Conservation (phyloP, 352 stramenopile genomes). For the Phytopythium cucurbitacearum region DNA sequence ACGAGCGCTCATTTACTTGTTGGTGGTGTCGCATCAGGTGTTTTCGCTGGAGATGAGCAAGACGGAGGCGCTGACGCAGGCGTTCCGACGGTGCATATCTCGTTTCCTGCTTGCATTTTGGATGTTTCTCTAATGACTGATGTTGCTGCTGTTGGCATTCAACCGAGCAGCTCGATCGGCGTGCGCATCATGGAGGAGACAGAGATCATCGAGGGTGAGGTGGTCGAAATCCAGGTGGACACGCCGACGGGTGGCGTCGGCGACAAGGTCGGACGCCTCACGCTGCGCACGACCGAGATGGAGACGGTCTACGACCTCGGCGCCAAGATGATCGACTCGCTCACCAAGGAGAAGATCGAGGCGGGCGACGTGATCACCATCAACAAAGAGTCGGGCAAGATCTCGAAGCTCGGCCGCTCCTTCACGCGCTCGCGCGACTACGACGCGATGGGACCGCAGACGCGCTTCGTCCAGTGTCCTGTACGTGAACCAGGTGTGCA, state of each 20-base stretch:
- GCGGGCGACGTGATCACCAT: constrained; percentile 99
- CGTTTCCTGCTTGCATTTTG: background rate
- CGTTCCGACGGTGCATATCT: constrained; percentile 82
- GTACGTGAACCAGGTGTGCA: constrained; percentile 1
- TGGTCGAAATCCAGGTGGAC: constrained; percentile 99
- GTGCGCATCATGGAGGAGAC: constrained; percentile 99
- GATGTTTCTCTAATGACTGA: background rate
- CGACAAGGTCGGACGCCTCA: constrained; percentile 91
- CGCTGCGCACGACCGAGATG: constrained; percentile 99
- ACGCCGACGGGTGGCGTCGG: constrained; percentile 66
- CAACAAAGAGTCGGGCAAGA: constrained; percentile 98
- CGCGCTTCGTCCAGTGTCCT: constrained; percentile 81
- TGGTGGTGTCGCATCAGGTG: constrained; percentile 41
- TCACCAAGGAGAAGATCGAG: constrained; percentile 98
- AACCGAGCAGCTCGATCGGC: constrained; percentile 82
- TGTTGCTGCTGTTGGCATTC: background rate
- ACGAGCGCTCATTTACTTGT: background rate
- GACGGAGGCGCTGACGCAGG: constrained; percentile 98
- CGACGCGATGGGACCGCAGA: constrained; percentile 96
- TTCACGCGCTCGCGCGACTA: constrained; percentile 98
- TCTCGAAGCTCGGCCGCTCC: constrained; percentile 96
- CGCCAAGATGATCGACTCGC: constrained; percentile 99
- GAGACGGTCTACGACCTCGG: constrained; percentile 99
- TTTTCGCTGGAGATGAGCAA: constrained; percentile 99
- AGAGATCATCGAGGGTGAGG: constrained; percentile 99